Base-by-base conservation (phyloP, 108 stramenopile genomes). In the Pseudonitzschia delicatissima region DNA sequence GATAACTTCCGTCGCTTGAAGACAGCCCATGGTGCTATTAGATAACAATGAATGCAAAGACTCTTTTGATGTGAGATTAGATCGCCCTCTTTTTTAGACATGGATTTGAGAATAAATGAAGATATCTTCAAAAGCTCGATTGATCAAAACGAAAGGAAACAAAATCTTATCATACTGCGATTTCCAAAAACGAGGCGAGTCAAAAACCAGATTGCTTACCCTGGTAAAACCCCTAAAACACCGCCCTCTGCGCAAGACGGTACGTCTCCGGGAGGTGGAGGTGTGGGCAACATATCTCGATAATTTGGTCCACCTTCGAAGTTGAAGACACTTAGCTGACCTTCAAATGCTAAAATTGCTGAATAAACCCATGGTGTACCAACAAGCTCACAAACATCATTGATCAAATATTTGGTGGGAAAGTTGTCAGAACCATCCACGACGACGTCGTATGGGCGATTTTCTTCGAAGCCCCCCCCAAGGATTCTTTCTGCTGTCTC, bases 351-450 rank as follows among this genome's bases (percentile, higher is more conserved):
- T 44, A 97, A 74, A 67, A 97, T 94, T 20, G 96, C 97, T 1
- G 87, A 96, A 69, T 94, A 96, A 0, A 97, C 82, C 72, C 92
- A 88, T 3, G 98, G 95, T 15, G 91, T 66, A 17, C 77, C 74
- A 13, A 79, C 51, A 32, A 96, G 80, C 31, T 85, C 84, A 66
- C 96, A 97, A 12, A 92, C 95, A 77, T 99, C 98, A 71, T 91
- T 91, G 29, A 98, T 83, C 42, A 97, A 66, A 72, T 99, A 99
- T 70, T 96, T 96, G 21, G 97, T 95, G 7, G 95, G 95, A 64
- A 97, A 98, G 49, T 98, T 99, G 60, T 99, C 98, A 44, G 82
- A 87, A 11, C 95, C 96, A 67, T 99, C 98, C 6, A 99, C 64
- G 15, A 97, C 87, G 6, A 97, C 68, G 73, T 93, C 87, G 72